Base-by-base conservation (phyloP, 2,329 filamentous ascomycete genomes). In the Peltaster fructicola region DNA sequence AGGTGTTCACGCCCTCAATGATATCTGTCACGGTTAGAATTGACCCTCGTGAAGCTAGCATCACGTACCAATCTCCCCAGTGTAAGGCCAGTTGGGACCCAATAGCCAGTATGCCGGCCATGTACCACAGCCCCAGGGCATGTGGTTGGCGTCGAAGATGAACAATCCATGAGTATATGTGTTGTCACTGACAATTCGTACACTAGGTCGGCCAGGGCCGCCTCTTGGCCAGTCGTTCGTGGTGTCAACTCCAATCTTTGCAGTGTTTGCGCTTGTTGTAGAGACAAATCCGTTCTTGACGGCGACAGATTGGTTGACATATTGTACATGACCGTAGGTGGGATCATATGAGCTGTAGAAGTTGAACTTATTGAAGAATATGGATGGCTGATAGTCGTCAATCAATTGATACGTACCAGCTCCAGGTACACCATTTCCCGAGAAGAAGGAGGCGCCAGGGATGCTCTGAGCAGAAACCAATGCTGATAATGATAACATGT, bases 71-170 rank as follows among this genome's bases (percentile, higher is more conserved):
- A 47, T 45, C 25, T 48, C 43, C n/a, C 43, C 44, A 26, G 40
- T 42, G 15, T 22, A 23, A 7, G 42, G 47, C 47, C 48, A 49
- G 24, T 42, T 58, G 8, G 72, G 72, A n/a, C 50, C 51, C 11
- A 50, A 32, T 4, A 50, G 41, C 52, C 53, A 56, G 26, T 51
- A 51, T 1, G 50, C 48, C 3, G 53, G 52, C 52, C 53, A 56
- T 7, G 47, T 50, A 6, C 50, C 50, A 35, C 48, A 51, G 4
- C 46, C 45, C 14, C 28, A 39, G 1, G 51, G 50, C 44, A 52
- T 52, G 29, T 54, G 50, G 5, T 30, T 36, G 6, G 50, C 28
- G 27, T 54, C 48, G 12, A 53, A 34, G 17, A 53, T 38, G 37
- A 54, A 54, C 2, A 54, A 37, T 6, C 50, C 51, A 28, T 48